Evolutionary conservation across 176 grass and related monocot species (phyloP).

Genomic region (Oryza punctata): DNA sequence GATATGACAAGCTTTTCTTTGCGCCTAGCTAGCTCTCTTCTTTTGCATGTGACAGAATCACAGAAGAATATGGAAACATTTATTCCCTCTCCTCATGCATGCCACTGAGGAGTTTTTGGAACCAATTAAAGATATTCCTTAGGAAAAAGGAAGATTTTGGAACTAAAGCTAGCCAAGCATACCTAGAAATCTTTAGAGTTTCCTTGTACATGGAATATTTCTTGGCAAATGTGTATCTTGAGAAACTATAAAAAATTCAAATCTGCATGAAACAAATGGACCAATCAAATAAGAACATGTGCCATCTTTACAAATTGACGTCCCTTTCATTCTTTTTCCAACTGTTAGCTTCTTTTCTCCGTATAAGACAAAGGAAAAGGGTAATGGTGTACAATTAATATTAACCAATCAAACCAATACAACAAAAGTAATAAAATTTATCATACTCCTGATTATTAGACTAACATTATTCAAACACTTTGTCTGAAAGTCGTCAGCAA

Average conservation of each 20-base stretch:
- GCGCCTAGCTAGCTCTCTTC: constrained; percentile 29
- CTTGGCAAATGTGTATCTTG: constrained; percentile 1
- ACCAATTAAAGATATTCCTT: too few relatives aligned
- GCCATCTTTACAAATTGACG: constrained; percentile 15
- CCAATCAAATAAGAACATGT: not conserved
- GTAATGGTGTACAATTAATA: constrained; percentile 1
- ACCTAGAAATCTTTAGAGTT: constrained; percentile 5
- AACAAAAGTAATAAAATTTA: constrained; percentile 37
- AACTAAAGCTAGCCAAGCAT: constrained; percentile 27
- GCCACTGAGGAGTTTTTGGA: too few relatives aligned
- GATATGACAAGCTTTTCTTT: constrained; percentile 38
- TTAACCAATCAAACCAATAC: constrained; percentile 40
- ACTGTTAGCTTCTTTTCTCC: constrained; percentile 17
- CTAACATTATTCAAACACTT: constrained; percentile 6
- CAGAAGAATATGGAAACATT: constrained; percentile 37
- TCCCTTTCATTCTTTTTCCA: constrained; percentile 17
- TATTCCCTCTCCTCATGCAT: constrained; percentile 24
- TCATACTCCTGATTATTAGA: constrained; percentile 28
- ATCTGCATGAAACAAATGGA: constrained; percentile 25
- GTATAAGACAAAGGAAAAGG: constrained; percentile 3
- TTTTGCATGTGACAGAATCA: constrained; percentile 51
- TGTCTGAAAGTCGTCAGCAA: not conserved
- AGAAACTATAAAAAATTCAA: not conserved
- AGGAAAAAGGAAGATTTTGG: constrained; percentile 18
- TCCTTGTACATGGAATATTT: constrained; percentile 18